phyloP scores from a whole-genome alignment of 306 rosid genomes.

The Dalbergia cultrata region DNA sequence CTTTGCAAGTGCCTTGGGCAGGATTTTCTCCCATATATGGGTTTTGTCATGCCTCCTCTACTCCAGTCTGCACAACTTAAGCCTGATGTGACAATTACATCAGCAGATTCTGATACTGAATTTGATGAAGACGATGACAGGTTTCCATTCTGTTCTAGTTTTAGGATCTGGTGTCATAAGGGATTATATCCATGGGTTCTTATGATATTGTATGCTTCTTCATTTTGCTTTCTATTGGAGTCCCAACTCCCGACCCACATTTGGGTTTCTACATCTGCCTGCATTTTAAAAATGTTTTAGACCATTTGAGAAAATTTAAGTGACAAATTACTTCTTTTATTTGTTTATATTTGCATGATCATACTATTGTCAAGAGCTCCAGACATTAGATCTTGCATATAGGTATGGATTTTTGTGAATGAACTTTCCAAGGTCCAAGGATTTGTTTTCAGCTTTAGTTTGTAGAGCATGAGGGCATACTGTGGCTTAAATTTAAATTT shows the following conservation, averaged over 20 bases:
- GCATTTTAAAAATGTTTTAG: constrained; percentile 1
- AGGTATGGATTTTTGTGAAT: neutral
- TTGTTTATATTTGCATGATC: constrained; percentile 19
- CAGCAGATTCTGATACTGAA: constrained; percentile 90
- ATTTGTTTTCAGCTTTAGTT: constrained; percentile 14
- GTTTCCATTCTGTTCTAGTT: constrained; percentile 49
- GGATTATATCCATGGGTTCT: constrained; percentile 25
- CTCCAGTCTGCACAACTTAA: constrained; percentile 98
- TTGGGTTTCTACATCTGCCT: constrained; percentile 25
- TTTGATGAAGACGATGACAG: constrained; percentile 96
- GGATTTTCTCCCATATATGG: constrained; percentile 97
- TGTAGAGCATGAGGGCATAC: constrained; percentile 12
- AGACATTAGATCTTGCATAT: neutral
- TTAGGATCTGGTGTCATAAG: constrained; percentile 31
- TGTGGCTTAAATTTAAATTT: constrained; percentile 1
- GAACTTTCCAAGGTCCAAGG: neutral
- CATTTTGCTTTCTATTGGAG: constrained; percentile 19
- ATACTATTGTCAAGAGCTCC: neutral
- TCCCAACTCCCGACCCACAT: neutral
- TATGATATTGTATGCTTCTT: constrained; percentile 40
- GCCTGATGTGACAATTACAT: constrained; percentile 98
- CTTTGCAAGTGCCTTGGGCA: constrained; percentile 99
- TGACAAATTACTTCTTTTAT: constrained; percentile 9
- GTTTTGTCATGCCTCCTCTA: constrained; percentile 96
- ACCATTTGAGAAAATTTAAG: constrained; percentile 1